Conservation (phyloP, 2,329 filamentous ascomycete genomes). For the Paecilomyces fulvus region DNA sequence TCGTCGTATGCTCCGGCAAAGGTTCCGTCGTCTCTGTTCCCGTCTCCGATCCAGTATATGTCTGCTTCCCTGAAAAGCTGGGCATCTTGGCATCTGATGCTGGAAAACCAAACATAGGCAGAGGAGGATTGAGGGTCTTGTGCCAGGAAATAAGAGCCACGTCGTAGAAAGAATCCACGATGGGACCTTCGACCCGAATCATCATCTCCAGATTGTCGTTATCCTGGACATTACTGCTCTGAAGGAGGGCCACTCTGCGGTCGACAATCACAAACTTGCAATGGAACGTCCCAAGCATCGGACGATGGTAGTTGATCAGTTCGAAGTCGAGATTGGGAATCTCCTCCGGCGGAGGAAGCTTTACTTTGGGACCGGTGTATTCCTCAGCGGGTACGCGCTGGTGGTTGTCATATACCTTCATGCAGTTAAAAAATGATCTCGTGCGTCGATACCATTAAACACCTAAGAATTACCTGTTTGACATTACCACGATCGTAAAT, state of each 20-base stretch:
- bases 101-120: conserved; percentile 48
- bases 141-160: conserved; percentile 66
- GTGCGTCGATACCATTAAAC: neutral
- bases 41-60: conserved; percentile 6
- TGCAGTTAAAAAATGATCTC: conserved; percentile 1
- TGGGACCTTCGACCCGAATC: conserved; percentile 64
- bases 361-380: conserved; percentile 51
- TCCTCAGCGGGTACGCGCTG: conserved; percentile 50
- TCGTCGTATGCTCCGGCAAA: conserved; percentile 49
- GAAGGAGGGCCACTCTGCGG: conserved; percentile 58
- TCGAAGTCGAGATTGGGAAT: conserved; percentile 64
- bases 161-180: conserved; percentile 69
- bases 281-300: conserved; percentile 66
- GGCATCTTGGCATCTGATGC: conserved; percentile 28
- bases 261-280: conserved; percentile 72
- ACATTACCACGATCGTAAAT: conserved; percentile 65
- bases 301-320: conserved; percentile 64
- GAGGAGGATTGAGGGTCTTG: conserved; percentile 49
- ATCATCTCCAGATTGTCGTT: conserved; percentile 80
- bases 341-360: conserved; percentile 54
- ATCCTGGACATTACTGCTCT: conserved; percentile 69
- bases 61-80: conserved; percentile 9
- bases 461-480: conserved; percentile 42
- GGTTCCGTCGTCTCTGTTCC: conserved; percentile 9
- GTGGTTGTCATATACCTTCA: conserved; percentile 52